A percentile compares a stretch with the other conserved stretches of the same genome.
These are phyloP conservation scores for Jackrogersella minutella DNA, from an alignment of 495 filamentous ascomycete species.

Conservation along the genomic window DNA sequence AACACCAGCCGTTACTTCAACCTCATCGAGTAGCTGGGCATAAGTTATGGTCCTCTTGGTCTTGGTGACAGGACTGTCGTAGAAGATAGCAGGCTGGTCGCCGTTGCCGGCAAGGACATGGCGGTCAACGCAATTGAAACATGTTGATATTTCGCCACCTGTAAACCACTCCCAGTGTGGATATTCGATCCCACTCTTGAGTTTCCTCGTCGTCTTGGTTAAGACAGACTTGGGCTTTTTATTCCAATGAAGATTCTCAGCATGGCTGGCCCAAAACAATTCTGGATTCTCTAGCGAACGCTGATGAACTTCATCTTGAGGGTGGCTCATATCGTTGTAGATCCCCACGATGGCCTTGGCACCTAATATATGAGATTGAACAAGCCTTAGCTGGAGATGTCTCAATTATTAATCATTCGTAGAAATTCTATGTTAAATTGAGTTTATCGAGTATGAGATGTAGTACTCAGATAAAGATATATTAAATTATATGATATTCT, in stretches of 20 bases:
- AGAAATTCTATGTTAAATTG: no score
- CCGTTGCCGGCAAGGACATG: slow-evolving; percentile 82
- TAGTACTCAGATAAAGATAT: no score
- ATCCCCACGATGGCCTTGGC: neutral
- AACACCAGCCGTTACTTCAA: slow-evolving; percentile 83
- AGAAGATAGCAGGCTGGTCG: slow-evolving; percentile 76
- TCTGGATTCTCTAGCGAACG: slow-evolving; percentile 69
- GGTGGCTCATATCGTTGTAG: slow-evolving; percentile 42
- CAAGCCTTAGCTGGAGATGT: no score
- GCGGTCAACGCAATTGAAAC: slow-evolving; percentile 89
- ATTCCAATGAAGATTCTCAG: slow-evolving; percentile 81
- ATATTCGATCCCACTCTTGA: slow-evolving; percentile 51
- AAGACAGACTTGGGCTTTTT: slow-evolving; percentile 65
- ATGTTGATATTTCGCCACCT: slow-evolving; percentile 86
- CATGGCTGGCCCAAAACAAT: slow-evolving; percentile 80
- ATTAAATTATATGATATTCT: no score
- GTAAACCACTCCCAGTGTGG: slow-evolving; percentile 88
- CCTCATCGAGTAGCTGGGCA: slow-evolving; percentile 76
- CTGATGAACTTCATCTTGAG: slow-evolving; percentile 60
- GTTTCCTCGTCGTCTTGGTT: slow-evolving; percentile 50
- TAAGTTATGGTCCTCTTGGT: slow-evolving; percentile 78
- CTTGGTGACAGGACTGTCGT: slow-evolving; percentile 87
- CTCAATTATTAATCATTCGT: no score
- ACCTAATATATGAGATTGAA: slow-evolving; percentile 5
- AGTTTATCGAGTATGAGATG: neutral